These are phyloP conservation scores for Hemisphaericaspora lyxosophila DNA, from an alignment of 1,139 yeast species.

Conservation along the genomic window DNA sequence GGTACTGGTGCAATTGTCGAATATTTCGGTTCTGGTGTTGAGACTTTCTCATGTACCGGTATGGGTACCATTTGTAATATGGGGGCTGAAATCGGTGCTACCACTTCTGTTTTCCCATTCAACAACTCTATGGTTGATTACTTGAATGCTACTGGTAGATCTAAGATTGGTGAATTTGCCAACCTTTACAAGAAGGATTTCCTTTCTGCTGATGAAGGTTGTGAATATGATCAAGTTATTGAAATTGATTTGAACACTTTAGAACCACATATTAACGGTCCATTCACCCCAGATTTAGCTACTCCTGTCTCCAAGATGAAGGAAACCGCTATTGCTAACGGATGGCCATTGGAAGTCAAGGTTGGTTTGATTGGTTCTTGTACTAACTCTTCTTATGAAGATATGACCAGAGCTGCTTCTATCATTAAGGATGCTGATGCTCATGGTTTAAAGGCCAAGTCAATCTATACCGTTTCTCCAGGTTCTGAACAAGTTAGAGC, in stretches of 20 bases:
- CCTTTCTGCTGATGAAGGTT: constrained; percentile 89
- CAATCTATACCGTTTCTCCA: constrained; percentile 93
- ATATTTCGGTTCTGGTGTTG: constrained; percentile 96
- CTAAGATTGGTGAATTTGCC: constrained; percentile 81
- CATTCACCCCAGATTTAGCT: constrained; percentile 98
- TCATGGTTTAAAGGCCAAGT: constrained; percentile 88
- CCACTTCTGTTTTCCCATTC: constrained; percentile 98
- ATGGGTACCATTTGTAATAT: constrained; percentile 99
- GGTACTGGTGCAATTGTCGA: constrained; percentile 98
- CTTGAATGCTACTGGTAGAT: constrained; percentile 85
- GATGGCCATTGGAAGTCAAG: constrained; percentile 92
- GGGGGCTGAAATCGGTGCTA: constrained; percentile 99
- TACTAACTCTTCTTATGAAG: constrained; percentile 99
- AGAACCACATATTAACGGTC: constrained; percentile 98
- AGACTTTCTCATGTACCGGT: constrained; percentile 96
- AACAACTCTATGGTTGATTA: constrained; percentile 87
- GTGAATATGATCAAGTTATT: constrained; percentile 93
- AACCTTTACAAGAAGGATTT: constrained; percentile 69
- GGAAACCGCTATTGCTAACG: constrained; percentile 82
- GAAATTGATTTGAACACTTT: constrained; percentile 93
- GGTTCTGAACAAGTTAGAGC: constrained; percentile 99
- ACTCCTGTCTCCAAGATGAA: constrained; percentile 93
- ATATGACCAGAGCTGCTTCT: constrained; percentile 96
- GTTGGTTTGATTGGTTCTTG: constrained; percentile 99
- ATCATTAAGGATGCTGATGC: constrained; percentile 86